Evolutionary conservation across 768 basidiomycete genomes (phyloP), one percentile per base, ranked within the genome.

Genomic region (Galerina sulciceps): DNA sequence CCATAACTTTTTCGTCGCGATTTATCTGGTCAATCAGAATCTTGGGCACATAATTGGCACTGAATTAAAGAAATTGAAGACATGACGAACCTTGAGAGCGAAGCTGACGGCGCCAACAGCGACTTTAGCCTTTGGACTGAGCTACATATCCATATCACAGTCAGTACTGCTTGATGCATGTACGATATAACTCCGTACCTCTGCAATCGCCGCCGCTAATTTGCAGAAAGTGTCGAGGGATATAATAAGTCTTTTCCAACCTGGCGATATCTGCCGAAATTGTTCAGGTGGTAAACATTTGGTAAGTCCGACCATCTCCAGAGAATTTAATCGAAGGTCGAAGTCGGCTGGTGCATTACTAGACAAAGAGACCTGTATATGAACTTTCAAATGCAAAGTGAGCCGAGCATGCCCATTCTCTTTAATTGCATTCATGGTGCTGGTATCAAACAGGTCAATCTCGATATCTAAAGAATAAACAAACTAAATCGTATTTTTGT

Each of bases 41-140:
- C 57, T 58, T 22, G 10, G 42, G 15, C 18, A 31, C 22, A 37
- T 18, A 11, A 20, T 34, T 14, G 4, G 15, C 10, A 4, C n/a
- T 8, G 9, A 34, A 49, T 46, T 10, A 2, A 14, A 13, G 14
- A 38, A 43, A 13, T 10, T 10, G 1, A 15, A 15, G 13, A 11
- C 3, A n/a, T 22, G 20, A 41, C 51, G 8, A 11, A 53, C 57
- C 43, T 43, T 51, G 15, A 58, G 18, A 15, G 50, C 43, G 22
- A 58, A 53, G 3, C 22, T 37, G 14, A 58, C 43, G 6, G 57
- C 57, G 1, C 50, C 37, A 6, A 52, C 50, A 26, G 57, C 51
- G 3, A 58, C 17, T 15, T 35, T 47, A 9, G 50, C 43, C 41
- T 34, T 35, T 8, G 42, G 40, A 13, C 53, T 43, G n/a, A 58